Evolutionary conservation across 768 basidiomycete species (phyloP).

Genomic region (Boletus pseudo-olivaceus): DNA sequence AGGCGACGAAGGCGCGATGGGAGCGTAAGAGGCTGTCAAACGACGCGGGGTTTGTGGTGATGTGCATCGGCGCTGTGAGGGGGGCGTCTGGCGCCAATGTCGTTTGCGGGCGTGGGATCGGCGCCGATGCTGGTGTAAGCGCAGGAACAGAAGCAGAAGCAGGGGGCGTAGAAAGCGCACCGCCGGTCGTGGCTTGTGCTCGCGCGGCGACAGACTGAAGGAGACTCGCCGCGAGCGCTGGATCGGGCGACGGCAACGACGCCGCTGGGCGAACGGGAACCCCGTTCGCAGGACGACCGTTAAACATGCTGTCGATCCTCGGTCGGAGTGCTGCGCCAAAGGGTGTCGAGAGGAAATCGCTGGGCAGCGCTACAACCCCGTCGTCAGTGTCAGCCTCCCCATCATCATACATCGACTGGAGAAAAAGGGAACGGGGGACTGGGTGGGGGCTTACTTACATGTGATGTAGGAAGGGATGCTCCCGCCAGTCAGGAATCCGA

Average conservation of each 20-base stretch:
- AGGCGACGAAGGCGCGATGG: constrained; percentile 71
- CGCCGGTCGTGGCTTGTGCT: constrained; percentile 43
- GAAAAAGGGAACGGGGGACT: not conserved
- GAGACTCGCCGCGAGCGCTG: constrained; percentile 50
- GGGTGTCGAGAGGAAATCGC: constrained; percentile 85
- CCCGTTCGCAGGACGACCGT: constrained; percentile 37
- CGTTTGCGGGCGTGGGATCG: constrained; percentile 20
- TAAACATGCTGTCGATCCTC: constrained; percentile 89
- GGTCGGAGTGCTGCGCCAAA: constrained; percentile 85
- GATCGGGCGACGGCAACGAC: constrained; percentile 36
- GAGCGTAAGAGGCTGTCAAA: constrained; percentile 61
- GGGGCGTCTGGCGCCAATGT: constrained; percentile 39
- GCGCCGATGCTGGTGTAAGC: constrained; percentile 6
- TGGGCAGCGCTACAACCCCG: constrained; percentile 55
- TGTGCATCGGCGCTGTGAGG: constrained; percentile 60
- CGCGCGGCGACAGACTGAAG: constrained; percentile 56
- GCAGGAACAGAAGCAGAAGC: not conserved
- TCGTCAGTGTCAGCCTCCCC: not conserved
- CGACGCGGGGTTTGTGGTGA: constrained; percentile 70
- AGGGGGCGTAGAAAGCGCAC: not conserved
- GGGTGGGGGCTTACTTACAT: constrained; percentile 38
- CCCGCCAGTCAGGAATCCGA: constrained; percentile 83
- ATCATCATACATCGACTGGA: not conserved
- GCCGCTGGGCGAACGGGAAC: constrained; percentile 29
- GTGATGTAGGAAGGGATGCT: constrained; percentile 81